Base-by-base conservation (phyloP, 192 early-diverging fungal species). In the Coemansia sp. region DNA sequence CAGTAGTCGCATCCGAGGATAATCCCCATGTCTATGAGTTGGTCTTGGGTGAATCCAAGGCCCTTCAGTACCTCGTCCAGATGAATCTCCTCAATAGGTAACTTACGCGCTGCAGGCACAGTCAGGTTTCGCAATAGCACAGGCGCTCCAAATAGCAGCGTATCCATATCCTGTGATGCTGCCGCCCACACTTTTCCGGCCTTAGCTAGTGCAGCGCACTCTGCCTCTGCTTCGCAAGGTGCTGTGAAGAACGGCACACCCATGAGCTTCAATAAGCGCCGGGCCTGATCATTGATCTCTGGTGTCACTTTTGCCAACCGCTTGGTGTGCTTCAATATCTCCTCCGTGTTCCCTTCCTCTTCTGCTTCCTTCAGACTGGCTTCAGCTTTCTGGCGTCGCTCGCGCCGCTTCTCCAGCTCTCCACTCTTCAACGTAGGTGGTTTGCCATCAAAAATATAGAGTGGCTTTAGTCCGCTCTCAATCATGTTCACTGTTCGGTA, bases 81-180 rank as follows among this genome's bases (percentile, higher is more conserved):
- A 19, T 87, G 82, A 38, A 99, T 87, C 74, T 98, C 95, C 58
- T 86, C 85, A 64, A 99, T 96, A 5, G 93, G 94, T 85, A 91
- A 69, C 67, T 97, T 98, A 41, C 90, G 88, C 16, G 86, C 84
- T 41, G 97, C 95, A 58, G 89, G 92, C 68, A 92, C 92, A 0
- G 97, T 99, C 59, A 99, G 76, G 65, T 98, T 94, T 14, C 97
- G 88, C 38, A 99, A 62, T 12, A 99, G 74, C 32, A 96, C 85
- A 0, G 97, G 94, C 1, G 94, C 77, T 10, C 88, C 89, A 78
- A 99, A 99, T 14, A 94, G 92, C 51, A 99, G 80, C 0, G 97
- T 99, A 63, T 99, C 97, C 95, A 99, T 98, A 80, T 99, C 97
- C 67, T 99, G 95, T 10, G 94, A 95, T 19, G 93, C 95, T 18